Conservation (phyloP, 805 yeast genomes). For the Grigorovia humatica region DNA sequence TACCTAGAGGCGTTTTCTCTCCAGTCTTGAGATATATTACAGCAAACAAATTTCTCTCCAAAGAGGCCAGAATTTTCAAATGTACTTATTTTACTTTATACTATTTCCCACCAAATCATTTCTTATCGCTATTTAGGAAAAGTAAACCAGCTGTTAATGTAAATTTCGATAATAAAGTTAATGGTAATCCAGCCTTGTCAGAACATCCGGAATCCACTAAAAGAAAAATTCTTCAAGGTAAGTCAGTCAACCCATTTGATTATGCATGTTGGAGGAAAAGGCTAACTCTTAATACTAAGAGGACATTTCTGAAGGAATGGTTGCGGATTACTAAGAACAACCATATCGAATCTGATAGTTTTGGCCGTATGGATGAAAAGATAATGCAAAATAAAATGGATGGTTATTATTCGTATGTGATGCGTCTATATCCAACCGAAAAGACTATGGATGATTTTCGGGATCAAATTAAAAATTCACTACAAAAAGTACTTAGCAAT, state of each 20-base stretch:
- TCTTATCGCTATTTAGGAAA: slow-evolving; percentile 21
- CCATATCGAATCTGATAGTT: slow-evolving; percentile 1
- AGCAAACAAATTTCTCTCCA: slow-evolving; percentile 4
- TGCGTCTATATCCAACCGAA: slow-evolving; percentile 16
- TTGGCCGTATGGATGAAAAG: background rate
- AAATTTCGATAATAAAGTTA: slow-evolving; percentile 3
- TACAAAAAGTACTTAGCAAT: slow-evolving; percentile 12
- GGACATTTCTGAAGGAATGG: slow-evolving; percentile 19
- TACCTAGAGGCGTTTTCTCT: slow-evolving; percentile 4
- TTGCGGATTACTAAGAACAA: slow-evolving; percentile 11
- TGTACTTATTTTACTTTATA: slow-evolving; percentile 16
- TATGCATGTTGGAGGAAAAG: slow-evolving; percentile 20
- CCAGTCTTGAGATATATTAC: slow-evolving; percentile 5
- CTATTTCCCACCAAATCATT: slow-evolving; percentile 24
- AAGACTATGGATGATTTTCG: slow-evolving; percentile 9
- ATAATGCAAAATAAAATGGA: slow-evolving; percentile 18
- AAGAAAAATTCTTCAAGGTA: slow-evolving; percentile 1
- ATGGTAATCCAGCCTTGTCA: slow-evolving; percentile 6
- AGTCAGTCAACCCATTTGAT: slow-evolving; percentile 15
- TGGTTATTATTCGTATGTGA: slow-evolving; percentile 22
- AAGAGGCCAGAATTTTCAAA: slow-evolving; percentile 13
- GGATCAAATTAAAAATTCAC: slow-evolving; percentile 11
- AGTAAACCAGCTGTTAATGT: slow-evolving; percentile 22
- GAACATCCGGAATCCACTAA: slow-evolving; percentile 12
- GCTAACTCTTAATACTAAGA: slow-evolving; percentile 9